Conservation (phyloP, 306 rosid genomes). For the Inga leiocalycina region DNA sequence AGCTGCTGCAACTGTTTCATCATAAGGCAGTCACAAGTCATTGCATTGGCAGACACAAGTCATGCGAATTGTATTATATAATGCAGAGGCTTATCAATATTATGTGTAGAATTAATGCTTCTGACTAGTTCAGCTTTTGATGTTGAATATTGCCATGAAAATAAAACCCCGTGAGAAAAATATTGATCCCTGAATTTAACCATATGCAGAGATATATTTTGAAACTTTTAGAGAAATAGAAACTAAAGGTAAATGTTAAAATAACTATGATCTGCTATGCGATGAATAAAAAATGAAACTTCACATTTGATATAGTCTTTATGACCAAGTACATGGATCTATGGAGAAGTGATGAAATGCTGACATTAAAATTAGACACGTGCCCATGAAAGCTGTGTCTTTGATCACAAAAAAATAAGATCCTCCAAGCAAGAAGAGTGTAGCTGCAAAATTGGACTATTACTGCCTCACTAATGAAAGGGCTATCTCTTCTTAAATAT, state of each 20-base stretch:
- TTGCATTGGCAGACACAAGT: background rate
- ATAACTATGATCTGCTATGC: background rate
- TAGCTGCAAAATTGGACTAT: background rate
- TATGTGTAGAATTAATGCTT: background rate
- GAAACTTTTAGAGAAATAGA: background rate
- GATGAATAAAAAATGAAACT: background rate
- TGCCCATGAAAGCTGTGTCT: background rate
- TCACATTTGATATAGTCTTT: background rate
- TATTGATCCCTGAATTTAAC: background rate
- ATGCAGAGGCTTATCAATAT: background rate
- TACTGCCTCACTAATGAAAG: too few relatives aligned
- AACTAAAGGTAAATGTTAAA: background rate
- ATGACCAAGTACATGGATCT: too few relatives aligned
- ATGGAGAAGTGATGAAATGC: background rate
- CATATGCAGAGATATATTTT: background rate
- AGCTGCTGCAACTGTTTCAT: slow-evolving; percentile 52
- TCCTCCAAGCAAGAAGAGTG: background rate
- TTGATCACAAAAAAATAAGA: background rate
- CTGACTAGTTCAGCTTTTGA: background rate
- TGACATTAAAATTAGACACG: too few relatives aligned
- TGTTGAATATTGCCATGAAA: slow-evolving; percentile 22
- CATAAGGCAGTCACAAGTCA: slow-evolving; percentile 32
- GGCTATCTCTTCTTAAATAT: too few relatives aligned
- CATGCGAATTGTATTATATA: background rate
- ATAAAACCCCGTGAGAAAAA: slow-evolving; percentile 7